phyloP scores from a whole-genome alignment of 305 asterid species.

The Solanum hybrid region DNA sequence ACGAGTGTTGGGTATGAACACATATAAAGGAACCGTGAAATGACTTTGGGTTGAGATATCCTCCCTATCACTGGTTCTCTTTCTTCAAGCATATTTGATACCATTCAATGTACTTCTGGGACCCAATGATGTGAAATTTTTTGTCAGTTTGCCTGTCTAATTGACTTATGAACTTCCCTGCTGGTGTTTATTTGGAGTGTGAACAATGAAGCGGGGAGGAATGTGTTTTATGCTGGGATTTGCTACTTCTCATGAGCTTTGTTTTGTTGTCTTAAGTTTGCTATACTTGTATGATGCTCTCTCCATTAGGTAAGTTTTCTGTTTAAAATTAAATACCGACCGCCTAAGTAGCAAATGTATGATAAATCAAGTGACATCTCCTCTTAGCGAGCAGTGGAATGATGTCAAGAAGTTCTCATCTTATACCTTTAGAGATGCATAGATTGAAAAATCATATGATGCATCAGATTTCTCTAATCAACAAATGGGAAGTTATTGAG shows the following conservation, averaged over 20 bases:
- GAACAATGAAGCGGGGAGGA: background rate
- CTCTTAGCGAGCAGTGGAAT: background rate
- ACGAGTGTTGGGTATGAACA: background rate
- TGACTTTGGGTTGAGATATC: background rate
- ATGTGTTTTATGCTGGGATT: background rate
- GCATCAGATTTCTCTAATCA: background rate
- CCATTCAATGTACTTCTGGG: background rate
- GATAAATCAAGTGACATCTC: background rate
- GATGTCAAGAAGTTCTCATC: background rate
- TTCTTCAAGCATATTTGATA: background rate
- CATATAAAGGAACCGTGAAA: background rate
- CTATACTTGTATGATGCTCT: background rate
- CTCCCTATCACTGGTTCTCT: background rate
- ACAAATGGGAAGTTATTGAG: background rate
- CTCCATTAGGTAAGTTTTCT: background rate
- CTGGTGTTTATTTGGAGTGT: background rate
- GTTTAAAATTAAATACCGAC: background rate
- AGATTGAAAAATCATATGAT: background rate
- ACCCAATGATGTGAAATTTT: background rate
- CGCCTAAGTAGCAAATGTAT: background rate
- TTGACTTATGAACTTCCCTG: background rate
- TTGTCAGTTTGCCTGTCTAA: background rate
- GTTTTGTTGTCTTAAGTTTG: background rate
- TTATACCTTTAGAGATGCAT: background rate
- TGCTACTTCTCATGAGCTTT: background rate